phyloP scores from a whole-genome alignment of 129 eudicot species.

The Apium graveolens region DNA sequence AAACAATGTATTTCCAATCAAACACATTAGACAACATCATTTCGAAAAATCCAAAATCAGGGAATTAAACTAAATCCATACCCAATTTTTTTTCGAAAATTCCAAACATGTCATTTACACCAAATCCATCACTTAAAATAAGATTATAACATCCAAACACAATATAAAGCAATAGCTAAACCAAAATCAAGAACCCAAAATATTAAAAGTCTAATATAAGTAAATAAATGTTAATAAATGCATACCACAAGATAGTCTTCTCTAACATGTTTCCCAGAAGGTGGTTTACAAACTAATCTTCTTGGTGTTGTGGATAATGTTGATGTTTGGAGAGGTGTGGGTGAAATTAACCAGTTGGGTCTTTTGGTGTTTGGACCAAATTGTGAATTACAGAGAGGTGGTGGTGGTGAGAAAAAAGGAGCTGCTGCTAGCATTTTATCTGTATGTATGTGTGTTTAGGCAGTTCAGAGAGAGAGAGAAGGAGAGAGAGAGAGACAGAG shows the following conservation, averaged over 20 bases:
- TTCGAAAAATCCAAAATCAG: background rate
- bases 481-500: slow-evolving; percentile 1
- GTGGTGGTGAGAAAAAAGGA: slow-evolving; percentile 20
- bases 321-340: slow-evolving; percentile 11
- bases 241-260: slow-evolving; percentile 94
- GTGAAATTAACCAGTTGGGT: slow-evolving; percentile 22
- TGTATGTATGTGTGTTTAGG: background rate
- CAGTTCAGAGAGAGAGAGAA: background rate
- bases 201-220: background rate
- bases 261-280: slow-evolving; percentile 63
- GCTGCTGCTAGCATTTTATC: slow-evolving; percentile 29
- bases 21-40: background rate
- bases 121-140: background rate
- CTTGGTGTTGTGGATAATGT: slow-evolving; percentile 20
- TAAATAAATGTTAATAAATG: background rate
- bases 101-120: background rate
- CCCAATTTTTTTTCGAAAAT: too few relatives aligned
- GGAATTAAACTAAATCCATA: background rate
- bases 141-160: background rate
- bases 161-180: too few relatives aligned
- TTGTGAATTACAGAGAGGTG: slow-evolving; percentile 8
- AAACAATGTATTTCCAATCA: too few relatives aligned
- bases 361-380: slow-evolving; percentile 13
- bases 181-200: background rate
- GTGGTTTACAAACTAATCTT: slow-evolving; percentile 49